Evolutionary conservation across 768 basidiomycete genomes (phyloP), one percentile per base, ranked within the genome.

Genomic region (Tylopilus vinaceipallidus): DNA sequence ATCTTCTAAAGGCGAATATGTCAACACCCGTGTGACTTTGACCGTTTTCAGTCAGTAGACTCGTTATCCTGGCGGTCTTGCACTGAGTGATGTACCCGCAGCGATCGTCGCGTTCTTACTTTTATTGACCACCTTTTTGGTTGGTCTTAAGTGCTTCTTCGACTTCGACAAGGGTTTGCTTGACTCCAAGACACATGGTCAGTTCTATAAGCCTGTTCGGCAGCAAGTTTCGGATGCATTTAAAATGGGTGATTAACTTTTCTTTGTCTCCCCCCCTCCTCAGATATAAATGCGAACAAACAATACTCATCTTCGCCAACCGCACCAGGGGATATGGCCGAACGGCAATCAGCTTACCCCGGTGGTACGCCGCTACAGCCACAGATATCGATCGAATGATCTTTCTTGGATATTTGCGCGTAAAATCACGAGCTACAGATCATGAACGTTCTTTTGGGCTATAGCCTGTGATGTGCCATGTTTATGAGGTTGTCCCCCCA

Each of bases 151-250:
- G 44, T 93, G 91, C 65, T 88, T 88, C 73, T 64, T 75, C 24
- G 90, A 92, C 72, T 93, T 93, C 60, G 84, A 88, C 67, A 81
- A 81, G 63, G 91, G 91, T n/a, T 71, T 93, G 17, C 73, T 76
- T 47, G 68, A 77, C 14, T 84, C 88, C 42, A 93, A 93, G 73
- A 75, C 79, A 54, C 77, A 84, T 58, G 81, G 90, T 92, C 69
- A 78, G 87, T 75, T 62, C 11, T 67, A 69, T 59, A 58, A 57
- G 49, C 65, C 60, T 56, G 63, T 73, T 38, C 57, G 60, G 54
- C 61, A 57, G 47, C 57, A 59, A 53, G 48, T 42, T 42, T 19
- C 33, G 53, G 52, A 56, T 3, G 32, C 32, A 22, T 58, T 70
- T 11, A 62, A 53, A 60, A 65, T 73, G 55, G 67, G 71, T 71